Base-by-base conservation (phyloP, 345 rosid species). In the Eucalyptus tenuipes region DNA sequence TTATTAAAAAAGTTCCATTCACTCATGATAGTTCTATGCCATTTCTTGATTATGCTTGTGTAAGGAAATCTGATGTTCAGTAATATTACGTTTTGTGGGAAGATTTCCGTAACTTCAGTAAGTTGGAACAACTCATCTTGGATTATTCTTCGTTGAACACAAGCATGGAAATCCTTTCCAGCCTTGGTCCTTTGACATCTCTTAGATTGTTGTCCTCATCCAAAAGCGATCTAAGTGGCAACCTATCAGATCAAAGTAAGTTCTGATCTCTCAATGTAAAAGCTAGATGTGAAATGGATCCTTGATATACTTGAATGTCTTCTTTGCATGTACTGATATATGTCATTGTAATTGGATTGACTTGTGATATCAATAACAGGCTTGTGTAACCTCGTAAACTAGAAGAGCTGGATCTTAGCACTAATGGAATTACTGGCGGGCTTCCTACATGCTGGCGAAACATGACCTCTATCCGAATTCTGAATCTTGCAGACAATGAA, bases 181-280 rank as follows among this genome's bases (percentile, higher is more conserved):
- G 29, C n/a, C n/a, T 57, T 25, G 13, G 64, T 57, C 29, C 64
- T 10, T 57, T 57, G 64, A 57, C n/a, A 2, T 57, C 64, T 57
- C 64, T 57, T 57, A 57, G 13, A 24, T 57, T 10, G 13, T 10
- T 57, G 13, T 57, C 64, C 7, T 22, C 13, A 2, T 0, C 6
- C 1, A 0, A 1, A 0, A 24, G 2, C 0, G 2, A 1, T 57
- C 64, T 57, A 24, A 57, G 12, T 57, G 64, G 64, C 29, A 0
- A 57, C n/a, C 64, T 57, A 25, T 57, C 14, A 25, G 0, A 57
- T 9, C 7, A 57, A 0, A 57, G n/a, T 57, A 57, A 57, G 64
- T 57, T 0, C 1, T 0, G 1, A 4, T 57, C 64, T 1, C 64
- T 57, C n/a, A 2, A 2, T 57, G 64, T 0, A 57, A 57, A 57